A percentile compares a stretch with the other conserved stretches of the same genome.
phyloP scores from a whole-genome alignment of 768 basidiomycete species.

The Imleria badia region DNA sequence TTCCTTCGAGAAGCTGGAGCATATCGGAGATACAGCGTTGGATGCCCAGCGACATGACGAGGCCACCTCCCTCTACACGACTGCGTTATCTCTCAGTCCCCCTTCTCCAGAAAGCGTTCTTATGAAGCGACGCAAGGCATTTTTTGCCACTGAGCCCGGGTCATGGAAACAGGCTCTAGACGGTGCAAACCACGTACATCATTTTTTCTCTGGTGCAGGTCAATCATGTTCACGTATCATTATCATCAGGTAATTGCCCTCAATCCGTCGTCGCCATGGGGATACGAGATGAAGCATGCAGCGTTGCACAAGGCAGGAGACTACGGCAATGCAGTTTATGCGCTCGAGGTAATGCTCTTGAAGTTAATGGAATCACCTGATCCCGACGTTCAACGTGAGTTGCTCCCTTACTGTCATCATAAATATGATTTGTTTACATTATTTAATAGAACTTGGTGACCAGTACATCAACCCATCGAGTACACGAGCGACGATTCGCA shows the following conservation, averaged over 20 bases:
- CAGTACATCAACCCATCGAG: neutral
- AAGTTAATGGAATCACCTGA: neutral
- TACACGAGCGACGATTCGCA: neutral
- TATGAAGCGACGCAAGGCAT: neutral
- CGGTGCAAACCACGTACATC: neutral
- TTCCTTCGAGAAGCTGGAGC: neutral
- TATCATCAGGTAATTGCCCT: neutral
- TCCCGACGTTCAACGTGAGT: neutral
- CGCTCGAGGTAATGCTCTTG: neutral
- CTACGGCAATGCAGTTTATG: neutral
- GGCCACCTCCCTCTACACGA: neutral
- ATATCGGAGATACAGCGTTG: neutral
- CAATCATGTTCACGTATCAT: neutral
- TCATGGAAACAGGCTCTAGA: neutral
- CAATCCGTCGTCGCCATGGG: neutral
- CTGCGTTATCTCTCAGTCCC: neutral
- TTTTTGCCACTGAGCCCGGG: too few relatives aligned
- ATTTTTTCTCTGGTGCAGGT: too few relatives aligned
- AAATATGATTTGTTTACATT: neutral
- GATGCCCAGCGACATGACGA: neutral
- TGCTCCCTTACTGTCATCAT: neutral
- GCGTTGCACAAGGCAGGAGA: neutral
- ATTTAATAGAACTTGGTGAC: neutral
- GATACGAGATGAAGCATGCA: neutral
- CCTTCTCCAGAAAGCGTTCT: neutral